These are phyloP conservation scores for Pelargonium cotyledonis DNA, from an alignment of 441 rosid species.

Conservation along the genomic window DNA sequence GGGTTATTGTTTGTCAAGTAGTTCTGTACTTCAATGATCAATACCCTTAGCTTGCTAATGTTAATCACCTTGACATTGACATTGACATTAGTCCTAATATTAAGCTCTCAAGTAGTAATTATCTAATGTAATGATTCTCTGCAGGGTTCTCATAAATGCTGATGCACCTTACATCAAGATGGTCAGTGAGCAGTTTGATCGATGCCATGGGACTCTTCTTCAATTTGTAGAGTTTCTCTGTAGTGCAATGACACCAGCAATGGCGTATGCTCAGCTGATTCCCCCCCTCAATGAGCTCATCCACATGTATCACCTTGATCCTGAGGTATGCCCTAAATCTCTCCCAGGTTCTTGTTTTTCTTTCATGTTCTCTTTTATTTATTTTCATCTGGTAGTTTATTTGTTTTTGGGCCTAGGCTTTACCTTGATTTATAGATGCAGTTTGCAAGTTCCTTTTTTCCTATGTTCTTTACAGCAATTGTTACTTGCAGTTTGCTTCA, in stretches of 20 bases:
- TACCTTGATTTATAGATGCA: not conserved
- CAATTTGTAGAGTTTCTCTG: slow-evolving; percentile 96
- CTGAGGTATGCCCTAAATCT: slow-evolving; percentile 55
- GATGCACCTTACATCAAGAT: slow-evolving; percentile 97
- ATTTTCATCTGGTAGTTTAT: not conserved
- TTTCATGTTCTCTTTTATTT: not conserved
- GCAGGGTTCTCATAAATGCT: slow-evolving; percentile 89
- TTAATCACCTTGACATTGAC: not conserved
- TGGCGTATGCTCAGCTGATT: slow-evolving; percentile 74
- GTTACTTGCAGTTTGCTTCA: slow-evolving; percentile 7
- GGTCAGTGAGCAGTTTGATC: slow-evolving; percentile 99
- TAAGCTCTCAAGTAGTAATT: not conserved
- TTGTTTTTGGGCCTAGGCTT: not conserved
- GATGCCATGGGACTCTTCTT: slow-evolving; percentile 99
- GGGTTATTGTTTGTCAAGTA: not conserved
- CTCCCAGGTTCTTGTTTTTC: slow-evolving; percentile 7
- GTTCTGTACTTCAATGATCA: not conserved
- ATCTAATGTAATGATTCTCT: slow-evolving; percentile 25
- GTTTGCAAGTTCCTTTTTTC: slow-evolving; percentile 9
- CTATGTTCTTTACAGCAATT: slow-evolving; percentile 4
- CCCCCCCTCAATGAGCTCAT: slow-evolving; percentile 91
- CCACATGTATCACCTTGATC: slow-evolving; percentile 91
- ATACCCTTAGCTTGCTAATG: not conserved
- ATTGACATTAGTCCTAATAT: not conserved
- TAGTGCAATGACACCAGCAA: slow-evolving; percentile 72